These are phyloP conservation scores for Verticillium dahliae DNA, from an alignment of 2,329 filamentous ascomycete species.

Conservation along the genomic window DNA sequence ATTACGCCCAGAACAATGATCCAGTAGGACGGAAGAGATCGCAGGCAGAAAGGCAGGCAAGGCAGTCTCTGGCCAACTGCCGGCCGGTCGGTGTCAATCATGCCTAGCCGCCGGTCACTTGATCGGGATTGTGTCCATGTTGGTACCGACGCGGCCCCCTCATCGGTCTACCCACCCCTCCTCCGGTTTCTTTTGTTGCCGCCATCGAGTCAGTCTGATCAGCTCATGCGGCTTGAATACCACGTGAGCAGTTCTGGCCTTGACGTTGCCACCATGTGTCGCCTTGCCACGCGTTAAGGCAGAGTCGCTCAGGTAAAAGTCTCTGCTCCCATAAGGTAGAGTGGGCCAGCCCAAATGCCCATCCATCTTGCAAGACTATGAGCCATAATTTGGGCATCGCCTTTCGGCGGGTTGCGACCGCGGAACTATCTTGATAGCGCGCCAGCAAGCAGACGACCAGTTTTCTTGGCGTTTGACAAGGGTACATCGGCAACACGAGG, in stretches of 20 bases:
- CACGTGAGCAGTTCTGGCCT: background rate
- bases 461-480: background rate
- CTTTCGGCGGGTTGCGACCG: background rate
- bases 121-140: background rate
- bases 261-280: background rate
- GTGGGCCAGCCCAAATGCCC: background rate
- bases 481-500: background rate
- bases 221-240: background rate
- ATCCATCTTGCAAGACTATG: background rate
- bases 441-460: background rate
- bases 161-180: too few relatives aligned
- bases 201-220: background rate
- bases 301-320: background rate
- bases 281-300: too few relatives aligned
- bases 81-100: background rate
- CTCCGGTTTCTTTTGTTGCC: background rate
- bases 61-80: background rate
- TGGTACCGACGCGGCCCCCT: background rate
- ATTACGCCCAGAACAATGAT: background rate
- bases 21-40: background rate
- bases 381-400: background rate
- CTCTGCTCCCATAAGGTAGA: background rate
- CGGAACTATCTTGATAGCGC: background rate
- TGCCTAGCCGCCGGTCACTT: background rate
- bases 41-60: background rate